Conservation (phyloP, 2,329 filamentous ascomycete species). For the Sporothrix variecibatus region DNA sequence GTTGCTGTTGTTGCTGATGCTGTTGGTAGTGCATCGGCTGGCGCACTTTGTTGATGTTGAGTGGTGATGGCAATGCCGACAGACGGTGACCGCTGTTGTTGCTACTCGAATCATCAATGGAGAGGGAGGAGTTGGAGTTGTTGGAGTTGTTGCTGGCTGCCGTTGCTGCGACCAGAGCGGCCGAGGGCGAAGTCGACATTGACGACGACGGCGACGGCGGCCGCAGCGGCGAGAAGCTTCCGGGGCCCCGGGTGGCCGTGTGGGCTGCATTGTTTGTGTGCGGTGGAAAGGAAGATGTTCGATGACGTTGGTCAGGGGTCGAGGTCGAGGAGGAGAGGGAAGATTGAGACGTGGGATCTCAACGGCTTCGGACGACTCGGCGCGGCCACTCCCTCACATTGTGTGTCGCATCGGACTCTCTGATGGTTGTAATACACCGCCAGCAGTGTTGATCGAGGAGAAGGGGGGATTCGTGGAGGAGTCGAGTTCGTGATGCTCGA, state of each 20-base stretch:
- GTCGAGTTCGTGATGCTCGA: neutral
- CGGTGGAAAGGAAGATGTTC: neutral
- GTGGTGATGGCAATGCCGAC: constrained; percentile 34
- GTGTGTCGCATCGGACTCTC: constrained; percentile 34
- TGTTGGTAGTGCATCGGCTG: constrained; percentile 20
- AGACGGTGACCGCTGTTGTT: constrained; percentile 21
- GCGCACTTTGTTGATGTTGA: constrained; percentile 50
- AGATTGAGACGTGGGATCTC: neutral
- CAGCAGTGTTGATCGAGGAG: neutral
- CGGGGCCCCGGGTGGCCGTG: constrained; percentile 51
- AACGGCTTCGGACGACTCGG: constrained; percentile 8
- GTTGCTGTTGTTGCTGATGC: constrained; percentile 13
- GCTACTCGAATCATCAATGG: constrained; percentile 45
- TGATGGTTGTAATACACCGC: neutral
- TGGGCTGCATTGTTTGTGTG: constrained; percentile 51
- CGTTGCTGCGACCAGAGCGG: constrained; percentile 30
- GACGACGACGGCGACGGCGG: constrained; percentile 26
- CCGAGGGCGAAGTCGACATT: neutral
- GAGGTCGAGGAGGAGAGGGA: neutral
- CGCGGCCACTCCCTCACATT: constrained; percentile 45
- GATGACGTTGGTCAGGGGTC: neutral
- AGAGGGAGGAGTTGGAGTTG: constrained; percentile 47
- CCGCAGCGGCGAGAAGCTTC: constrained; percentile 59
- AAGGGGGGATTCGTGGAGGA: too few species aligned
- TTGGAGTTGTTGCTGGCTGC: constrained; percentile 33